Percentiles rank a stretch among this genome's conserved stretches.
Evolutionary conservation across 2,329 filamentous ascomycete genomes (phyloP).

Genomic region (Zasmidium citrigriseum): DNA sequence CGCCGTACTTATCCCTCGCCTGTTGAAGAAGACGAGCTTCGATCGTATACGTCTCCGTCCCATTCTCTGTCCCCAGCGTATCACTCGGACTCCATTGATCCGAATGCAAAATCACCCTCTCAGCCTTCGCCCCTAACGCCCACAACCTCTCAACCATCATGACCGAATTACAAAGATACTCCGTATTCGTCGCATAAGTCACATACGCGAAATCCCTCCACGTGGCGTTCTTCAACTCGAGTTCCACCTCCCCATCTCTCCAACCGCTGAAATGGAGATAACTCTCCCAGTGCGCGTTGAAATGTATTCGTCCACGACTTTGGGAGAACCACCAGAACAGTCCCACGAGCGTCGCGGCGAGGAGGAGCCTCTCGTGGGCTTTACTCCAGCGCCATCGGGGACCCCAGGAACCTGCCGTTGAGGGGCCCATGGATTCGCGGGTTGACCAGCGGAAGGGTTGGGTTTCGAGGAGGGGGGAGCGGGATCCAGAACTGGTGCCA

Average conservation of each 20-base stretch:
- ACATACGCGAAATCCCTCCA: conserved; percentile 46
- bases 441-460: background rate
- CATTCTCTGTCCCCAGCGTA: background rate
- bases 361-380: background rate
- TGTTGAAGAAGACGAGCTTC: conserved; percentile 48
- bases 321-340: background rate
- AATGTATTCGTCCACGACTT: background rate
- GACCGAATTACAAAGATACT: conserved; percentile 46
- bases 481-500: background rate
- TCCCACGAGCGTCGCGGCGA: background rate
- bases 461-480: background rate
- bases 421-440: background rate
- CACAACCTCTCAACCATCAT: conserved; percentile 46
- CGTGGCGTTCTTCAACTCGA: background rate
- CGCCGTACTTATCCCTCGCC: conserved; percentile 51
- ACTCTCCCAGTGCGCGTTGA: too few relatives aligned
- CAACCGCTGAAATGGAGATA: background rate
- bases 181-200: conserved; percentile 44
- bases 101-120: conserved; percentile 46
- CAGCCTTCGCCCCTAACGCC: conserved; percentile 42
- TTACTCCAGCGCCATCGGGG: background rate
- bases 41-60: background rate
- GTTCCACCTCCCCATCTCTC: background rate
- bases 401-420: background rate
- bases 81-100: conserved; percentile 28